Percentiles rank a stretch among this genome's conserved stretches.
Evolutionary conservation across 2,329 filamentous ascomycete species (phyloP).

Genomic region (Apiospora hydei): DNA sequence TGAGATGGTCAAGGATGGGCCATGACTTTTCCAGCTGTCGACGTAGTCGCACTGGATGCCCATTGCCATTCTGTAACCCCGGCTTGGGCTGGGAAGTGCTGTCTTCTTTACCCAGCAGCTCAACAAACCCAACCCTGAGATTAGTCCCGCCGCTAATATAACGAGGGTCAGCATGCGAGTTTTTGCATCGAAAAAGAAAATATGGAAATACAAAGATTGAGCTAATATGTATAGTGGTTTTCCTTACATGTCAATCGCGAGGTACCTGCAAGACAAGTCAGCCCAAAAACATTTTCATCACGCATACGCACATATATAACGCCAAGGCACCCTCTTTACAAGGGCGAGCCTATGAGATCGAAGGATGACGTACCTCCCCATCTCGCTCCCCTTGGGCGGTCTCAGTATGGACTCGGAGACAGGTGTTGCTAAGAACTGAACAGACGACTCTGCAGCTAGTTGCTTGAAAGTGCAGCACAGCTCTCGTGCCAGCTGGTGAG

Average conservation of each 20-base stretch:
- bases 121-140: conserved; percentile 71
- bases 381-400: conserved; percentile 50
- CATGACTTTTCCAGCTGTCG: conserved; percentile 73
- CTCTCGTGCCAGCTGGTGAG: conserved; percentile 55
- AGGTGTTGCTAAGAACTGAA: conserved; percentile 68
- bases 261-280: conserved; percentile 52
- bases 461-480: conserved; percentile 56
- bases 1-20: conserved; percentile 77
- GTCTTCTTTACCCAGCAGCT: conserved; percentile 55
- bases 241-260: conserved; percentile 71
- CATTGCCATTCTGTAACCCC: conserved; percentile 24
- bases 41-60: conserved; percentile 51
- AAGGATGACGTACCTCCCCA: conserved; percentile 54
- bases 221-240: conserved; percentile 19
- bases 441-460: conserved; percentile 58
- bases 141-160: conserved; percentile 69
- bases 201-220: background rate
- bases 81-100: background rate
- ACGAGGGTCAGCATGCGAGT: conserved; percentile 22
- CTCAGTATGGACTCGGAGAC: conserved; percentile 66
- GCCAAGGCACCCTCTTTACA: background rate
- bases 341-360: background rate
- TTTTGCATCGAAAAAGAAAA: background rate
- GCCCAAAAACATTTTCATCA: conserved; percentile 27
- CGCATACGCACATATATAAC: background rate